Evolutionary conservation across 2,329 filamentous ascomycete species (phyloP).

Genomic region (Didymellaceae sp.): DNA sequence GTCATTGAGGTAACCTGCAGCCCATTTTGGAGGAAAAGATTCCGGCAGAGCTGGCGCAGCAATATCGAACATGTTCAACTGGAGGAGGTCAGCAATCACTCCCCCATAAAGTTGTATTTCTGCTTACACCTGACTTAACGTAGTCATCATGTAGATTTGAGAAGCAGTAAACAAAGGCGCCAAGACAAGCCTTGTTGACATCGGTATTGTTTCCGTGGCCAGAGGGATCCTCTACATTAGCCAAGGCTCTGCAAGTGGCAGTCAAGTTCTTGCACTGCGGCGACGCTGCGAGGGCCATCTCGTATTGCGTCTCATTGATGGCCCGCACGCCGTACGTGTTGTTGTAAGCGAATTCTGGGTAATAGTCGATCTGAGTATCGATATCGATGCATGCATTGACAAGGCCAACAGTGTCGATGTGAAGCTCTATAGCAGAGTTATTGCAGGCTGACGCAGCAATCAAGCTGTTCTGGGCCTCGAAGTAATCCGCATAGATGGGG

Average conservation of each 20-base stretch:
- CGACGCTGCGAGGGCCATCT: background rate
- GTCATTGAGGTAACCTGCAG: conserved; percentile 50
- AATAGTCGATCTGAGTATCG: conserved; percentile 53
- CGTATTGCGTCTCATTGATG: conserved; percentile 46
- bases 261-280: conserved; percentile 30
- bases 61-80: conserved; percentile 32
- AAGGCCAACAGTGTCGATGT: conserved; percentile 57
- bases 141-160: conserved; percentile 48
- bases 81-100: background rate
- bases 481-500: conserved; percentile 59
- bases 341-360: conserved; percentile 59
- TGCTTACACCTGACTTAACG: conserved; percentile 44
- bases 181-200: conserved; percentile 54
- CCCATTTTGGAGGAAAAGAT: conserved; percentile 19
- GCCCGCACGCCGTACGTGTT: conserved; percentile 62
- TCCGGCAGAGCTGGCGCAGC: conserved; percentile 17
- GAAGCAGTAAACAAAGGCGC: conserved; percentile 61
- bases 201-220: conserved; percentile 34
- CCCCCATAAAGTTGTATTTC: background rate
- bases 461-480: conserved; percentile 60
- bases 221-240: conserved; percentile 39
- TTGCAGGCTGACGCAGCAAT: conserved; percentile 45
- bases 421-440: conserved; percentile 39
- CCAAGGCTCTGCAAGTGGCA: background rate
- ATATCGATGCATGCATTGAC: conserved; percentile 54